A percentile compares a stretch with the other conserved stretches of the same genome.
Evolutionary conservation across 176 grass and related monocot species (phyloP).

Genomic region (Ampelocalamus luodianensis): DNA sequence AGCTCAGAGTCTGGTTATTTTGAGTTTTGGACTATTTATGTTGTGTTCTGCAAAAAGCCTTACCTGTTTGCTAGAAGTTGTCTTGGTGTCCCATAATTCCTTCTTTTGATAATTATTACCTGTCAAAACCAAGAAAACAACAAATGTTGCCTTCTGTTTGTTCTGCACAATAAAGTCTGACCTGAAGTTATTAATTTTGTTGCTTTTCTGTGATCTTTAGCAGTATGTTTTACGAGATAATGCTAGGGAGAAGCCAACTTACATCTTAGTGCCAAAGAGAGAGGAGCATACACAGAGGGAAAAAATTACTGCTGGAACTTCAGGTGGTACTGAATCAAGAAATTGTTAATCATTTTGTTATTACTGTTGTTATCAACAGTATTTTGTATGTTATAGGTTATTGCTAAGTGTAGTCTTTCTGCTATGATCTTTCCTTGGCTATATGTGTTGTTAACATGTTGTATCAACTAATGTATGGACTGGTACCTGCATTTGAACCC

Average conservation of each 20-base stretch:
- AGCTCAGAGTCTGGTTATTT: background rate
- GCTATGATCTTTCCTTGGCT: background rate
- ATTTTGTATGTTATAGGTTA: background rate
- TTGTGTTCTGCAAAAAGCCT: constrained; percentile 13
- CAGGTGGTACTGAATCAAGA: constrained; percentile 52
- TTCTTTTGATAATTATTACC: background rate
- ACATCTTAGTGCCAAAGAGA: constrained; percentile 80
- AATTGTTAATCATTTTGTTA: constrained; percentile 29
- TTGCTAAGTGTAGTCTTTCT: constrained; percentile 8
- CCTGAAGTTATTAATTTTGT: constrained; percentile 34
- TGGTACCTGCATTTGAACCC: background rate
- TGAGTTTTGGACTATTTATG: background rate
- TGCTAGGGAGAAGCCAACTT: constrained; percentile 80
- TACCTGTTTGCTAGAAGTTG: background rate
- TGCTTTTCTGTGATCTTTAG: constrained; percentile 33
- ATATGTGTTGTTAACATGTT: constrained; percentile 40
- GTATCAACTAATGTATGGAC: constrained; percentile 33
- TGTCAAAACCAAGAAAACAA: constrained; percentile 33
- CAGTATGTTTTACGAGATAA: constrained; percentile 84
- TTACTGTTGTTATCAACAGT: constrained; percentile 24
- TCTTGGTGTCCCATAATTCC: background rate
- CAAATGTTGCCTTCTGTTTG: background rate
- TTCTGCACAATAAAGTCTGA: constrained; percentile 13
- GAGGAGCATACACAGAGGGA: constrained; percentile 66
- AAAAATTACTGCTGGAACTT: constrained; percentile 53